Evolutionary conservation across 495 filamentous ascomycete genomes (phyloP).

Genomic region (Lasiosphaeriaceae sp.): DNA sequence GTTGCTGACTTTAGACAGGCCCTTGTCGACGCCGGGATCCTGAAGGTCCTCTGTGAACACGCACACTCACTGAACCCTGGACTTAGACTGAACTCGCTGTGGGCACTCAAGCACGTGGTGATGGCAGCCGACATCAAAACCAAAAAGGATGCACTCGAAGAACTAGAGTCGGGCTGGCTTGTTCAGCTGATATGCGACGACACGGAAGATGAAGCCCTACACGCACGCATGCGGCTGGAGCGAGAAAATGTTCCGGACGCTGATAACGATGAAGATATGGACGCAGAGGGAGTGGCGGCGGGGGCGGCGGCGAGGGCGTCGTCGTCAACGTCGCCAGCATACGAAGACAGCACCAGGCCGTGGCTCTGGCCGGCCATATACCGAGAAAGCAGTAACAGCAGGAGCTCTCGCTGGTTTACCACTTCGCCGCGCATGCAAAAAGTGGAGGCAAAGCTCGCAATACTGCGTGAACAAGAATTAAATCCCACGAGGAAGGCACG

Average conservation of each 20-base stretch:
- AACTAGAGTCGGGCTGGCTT: constrained; percentile 74
- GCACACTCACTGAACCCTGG: constrained; percentile 70
- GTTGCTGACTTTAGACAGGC: constrained; percentile 46
- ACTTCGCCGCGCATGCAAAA: constrained; percentile 32
- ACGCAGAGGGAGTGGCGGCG: constrained; percentile 34
- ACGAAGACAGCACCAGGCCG: constrained; percentile 22
- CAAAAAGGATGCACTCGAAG: constrained; percentile 72
- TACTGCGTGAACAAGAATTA: constrained; percentile 52
- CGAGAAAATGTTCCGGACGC: constrained; percentile 20
- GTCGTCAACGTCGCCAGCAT: background rate
- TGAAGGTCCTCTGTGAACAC: constrained; percentile 77
- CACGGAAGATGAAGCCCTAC: constrained; percentile 46
- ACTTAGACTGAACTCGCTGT: constrained; percentile 75
- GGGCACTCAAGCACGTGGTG: constrained; percentile 89
- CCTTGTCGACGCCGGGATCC: constrained; percentile 70
- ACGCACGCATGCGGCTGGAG: constrained; percentile 30
- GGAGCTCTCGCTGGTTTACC: background rate
- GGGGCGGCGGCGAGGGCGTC: too few relatives aligned
- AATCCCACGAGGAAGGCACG: constrained; percentile 56
- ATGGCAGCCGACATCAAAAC: constrained; percentile 60
- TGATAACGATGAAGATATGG: constrained; percentile 60
- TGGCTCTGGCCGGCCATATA: constrained; percentile 25
- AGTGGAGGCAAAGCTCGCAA: constrained; percentile 47
- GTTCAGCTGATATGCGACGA: constrained; percentile 66
- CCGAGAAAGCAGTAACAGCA: background rate